Evolutionary conservation across 352 stramenopile species (phyloP), one percentile per base, ranked within the genome.

Genomic region (Pilasporangium apinafurcum): DNA sequence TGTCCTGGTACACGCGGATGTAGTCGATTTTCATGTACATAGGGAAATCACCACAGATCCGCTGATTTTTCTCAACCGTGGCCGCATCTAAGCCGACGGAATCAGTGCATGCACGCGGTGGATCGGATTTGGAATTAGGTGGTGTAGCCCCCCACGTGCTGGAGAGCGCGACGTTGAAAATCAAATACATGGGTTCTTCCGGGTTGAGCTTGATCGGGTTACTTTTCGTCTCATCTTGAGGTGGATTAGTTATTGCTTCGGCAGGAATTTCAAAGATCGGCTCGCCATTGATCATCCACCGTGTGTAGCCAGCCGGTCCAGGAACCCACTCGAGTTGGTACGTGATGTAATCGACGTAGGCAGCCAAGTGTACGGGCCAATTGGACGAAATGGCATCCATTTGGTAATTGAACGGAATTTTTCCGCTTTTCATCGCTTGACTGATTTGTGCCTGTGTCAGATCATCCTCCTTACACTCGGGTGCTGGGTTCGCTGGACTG

Each of bases 1-100:
- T 39, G 30, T 87, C 70, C 48, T 92, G 80, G 43, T 87, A 90
- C 43, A 90, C 40, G 2, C 80, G 80, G 21, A 92, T 66, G 60
- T 90, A 89, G 53, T 90, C 80, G 33, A 93, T 58, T 43, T 84
- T 83, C 38, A 93, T 36, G 25, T 79, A 53, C 66, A 91, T 72
- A 0, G 75, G 79, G 39, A 91, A 83, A 1, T 53, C 43, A 32
- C 73, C 70, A 34, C 79, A 91, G 18, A 88, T 84, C 4, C 45
- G 45, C 47, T 83, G 82, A 43, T 50, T 72, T 83, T 65, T 90
- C 5, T 45, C 51, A 20, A 37, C 36, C 2, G 51, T 49, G 2
- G 68, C 41, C 0, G 66, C 41, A 28, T 85, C 60, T 16, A 41
- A 37, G 13, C 69, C 68, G 20, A 80, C 62, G 20, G 41, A 57